Evolutionary conservation across 129 eudicot species (phyloP), one percentile per base, ranked within the genome.

Genomic region (Glebionis coronaria): DNA sequence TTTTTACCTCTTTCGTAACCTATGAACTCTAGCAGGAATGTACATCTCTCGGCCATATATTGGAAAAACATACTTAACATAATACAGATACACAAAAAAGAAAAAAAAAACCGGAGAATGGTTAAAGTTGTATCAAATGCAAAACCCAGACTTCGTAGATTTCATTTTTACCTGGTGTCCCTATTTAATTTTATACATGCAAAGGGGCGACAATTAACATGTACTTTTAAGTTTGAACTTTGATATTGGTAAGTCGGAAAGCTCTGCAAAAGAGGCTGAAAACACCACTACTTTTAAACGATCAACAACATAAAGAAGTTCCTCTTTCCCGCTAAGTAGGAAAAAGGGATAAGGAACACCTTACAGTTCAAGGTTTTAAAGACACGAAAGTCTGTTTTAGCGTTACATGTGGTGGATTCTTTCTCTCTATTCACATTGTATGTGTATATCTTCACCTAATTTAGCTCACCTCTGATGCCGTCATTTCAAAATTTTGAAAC

Each of bases 361-460:
- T 56, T 65, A 74, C 73, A 73, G 9, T 35, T 54, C 44, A 45
- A 59, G n/a, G 55, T 40, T 53, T 38, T 15, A 15, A 52, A 20
- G 44, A 44, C 71, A 35, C 9, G 50, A 18, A 63, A 55, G 78
- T 55, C 58, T 50, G 56, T 73, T 59, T 51, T 44, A 40, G 56
- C 63, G 23, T 67, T 61, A 59, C 63, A 67, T 38, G 44, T 66
- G 68, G 79, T 68, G 69, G 57, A 21, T 47, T 23, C 42, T 67
- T 23, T 51, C 38, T 23, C 73, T 67, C 60, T 75, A 67, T 75
- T 75, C 79, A 75, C 73, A 21, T 21, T 67, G 74, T 75, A 68
- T 65, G 60, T 75, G 61, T 67, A 21, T 68, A 29, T 56, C 55
- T 28, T 55, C 67, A 4, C 56, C 46, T 73, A 15, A 62, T 21